Evolutionary conservation across 2,329 filamentous ascomycete genomes (phyloP), one percentile per base, ranked within the genome.

Genomic region (Penicillium crustosum): DNA sequence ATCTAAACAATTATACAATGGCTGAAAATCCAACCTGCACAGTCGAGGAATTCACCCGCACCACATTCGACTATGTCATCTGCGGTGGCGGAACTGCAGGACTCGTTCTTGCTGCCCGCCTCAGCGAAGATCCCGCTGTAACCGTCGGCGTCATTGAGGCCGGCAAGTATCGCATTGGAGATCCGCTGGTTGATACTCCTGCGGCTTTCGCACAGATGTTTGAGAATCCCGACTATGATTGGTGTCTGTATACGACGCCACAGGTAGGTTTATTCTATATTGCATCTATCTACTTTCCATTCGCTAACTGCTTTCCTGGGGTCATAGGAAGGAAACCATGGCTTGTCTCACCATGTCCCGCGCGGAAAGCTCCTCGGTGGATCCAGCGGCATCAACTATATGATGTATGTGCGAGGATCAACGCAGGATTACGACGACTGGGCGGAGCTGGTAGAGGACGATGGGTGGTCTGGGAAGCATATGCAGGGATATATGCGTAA

Each of bases 71-170:
- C 54, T 68, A 63, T 33, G 55, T 83, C 49, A 67, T 85, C 55
- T 70, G 82, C 36, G 82, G 83, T 33, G 83, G 82, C n/a, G 82
- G 82, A 5, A 83, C 80, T 3, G 80, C 81, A 4, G 82, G 82
- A 2, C 70, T 83, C 9, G 74, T 71, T 0, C 72, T 84, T 23
- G 66, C 66, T 8, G 61, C 63, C 1, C 66, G 66, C n/a, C 55
- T 85, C 1, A 77, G 77, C 2, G 78, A 82, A 54, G 66, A 79
- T 47, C 61, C 75, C 31, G 58, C 68, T 43, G 58, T 78, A 57
- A 69, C 69, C 3, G 73, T 84, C 17, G 76, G 74, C 1, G 73
- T 81, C 0, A 66, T 81, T 29, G 79, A 81, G 61, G 79, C 78
- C 15, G 79, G 79, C 29, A 68, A 68, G 49, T 71, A 68, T 54